Evolutionary conservation across 140 eudicot genomes (phyloP), one percentile per base, ranked within the genome.

Genomic region (Bidens hawaiensis): DNA sequence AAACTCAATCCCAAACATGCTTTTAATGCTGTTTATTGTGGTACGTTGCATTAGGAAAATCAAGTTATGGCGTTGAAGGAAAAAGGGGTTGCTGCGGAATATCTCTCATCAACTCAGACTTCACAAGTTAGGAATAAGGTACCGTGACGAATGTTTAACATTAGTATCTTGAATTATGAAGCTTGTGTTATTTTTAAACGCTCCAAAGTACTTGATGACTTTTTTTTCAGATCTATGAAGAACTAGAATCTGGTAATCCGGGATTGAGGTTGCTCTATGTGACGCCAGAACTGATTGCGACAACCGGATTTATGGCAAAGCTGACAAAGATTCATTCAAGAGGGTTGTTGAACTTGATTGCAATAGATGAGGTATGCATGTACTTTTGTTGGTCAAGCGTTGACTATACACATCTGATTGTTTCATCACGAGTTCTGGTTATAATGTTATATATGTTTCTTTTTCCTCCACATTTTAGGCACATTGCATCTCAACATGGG

Each of bases 401-500:
- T 11, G 60, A 22, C 10, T 8, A 51, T 53, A 64, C 54, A 67
- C 48, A 47, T 33, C 21, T 38, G 18, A 50, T 38, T 66, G 28
- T 2, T 69, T 64, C 18, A 34, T 66, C 25, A 6, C 28, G 17
- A 46, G 58, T 47, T 52, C 12, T 60, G 9, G 40, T 62, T 60
- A 30, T 58, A 23, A 7, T 25, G 40, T 62, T 60, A 30, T 58
- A 23, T 11, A 21, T 74, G 33, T 11, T 14, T 31, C 59, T 24
- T 30, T 54, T 64, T 62, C 5, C 43, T 62, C 19, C 64, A 65
- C 45, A 53, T 72, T 79, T 47, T 75, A 91, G 96, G 99, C 99
- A 54, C 99, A 91, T 77, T 91, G 99, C 64, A 86, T 91, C 69
- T 91, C 96, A 64, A 59, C 95, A 18, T 91, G 96, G 99, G 99